These are phyloP conservation scores for Scheffersomyces lignicola DNA, from an alignment of 1,139 yeast species.

Conservation along the genomic window DNA sequence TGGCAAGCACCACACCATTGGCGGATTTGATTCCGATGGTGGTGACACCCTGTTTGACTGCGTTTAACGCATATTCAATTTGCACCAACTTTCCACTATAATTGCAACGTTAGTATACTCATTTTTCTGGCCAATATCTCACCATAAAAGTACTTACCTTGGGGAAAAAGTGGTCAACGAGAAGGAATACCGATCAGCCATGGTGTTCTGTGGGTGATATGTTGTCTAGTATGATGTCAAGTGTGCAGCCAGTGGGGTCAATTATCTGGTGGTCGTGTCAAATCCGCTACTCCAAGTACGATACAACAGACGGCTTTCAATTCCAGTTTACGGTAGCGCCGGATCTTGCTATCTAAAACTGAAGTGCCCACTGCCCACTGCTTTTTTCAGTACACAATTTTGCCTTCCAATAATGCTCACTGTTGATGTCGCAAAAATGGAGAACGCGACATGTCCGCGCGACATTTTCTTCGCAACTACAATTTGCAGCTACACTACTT, in stretches of 20 bases:
- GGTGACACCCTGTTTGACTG: constrained; percentile 97
- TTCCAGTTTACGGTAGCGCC: too few species aligned
- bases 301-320: too few species aligned
- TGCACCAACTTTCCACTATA: constrained; percentile 92
- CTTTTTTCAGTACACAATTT: too few species aligned
- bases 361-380: too few species aligned
- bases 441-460: not conserved
- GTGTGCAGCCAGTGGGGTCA: too few species aligned
- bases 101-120: constrained; percentile 11
- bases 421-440: not conserved
- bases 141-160: constrained; percentile 53
- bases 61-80: constrained; percentile 96
- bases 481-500: too few species aligned
- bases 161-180: constrained; percentile 97
- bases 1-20: constrained; percentile 95
- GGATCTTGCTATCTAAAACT: too few species aligned
- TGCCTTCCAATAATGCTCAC: constrained; percentile 4
- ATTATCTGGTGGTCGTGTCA: too few species aligned
- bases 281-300: too few species aligned
- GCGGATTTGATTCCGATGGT: constrained; percentile 95
- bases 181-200: constrained; percentile 98
- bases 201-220: constrained; percentile 22
- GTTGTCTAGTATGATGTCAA: constrained; percentile 1
- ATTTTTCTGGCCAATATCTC: not conserved
- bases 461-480: too few species aligned